Conservation (phyloP, 805 yeast species). For the Teunomyces atbi region DNA sequence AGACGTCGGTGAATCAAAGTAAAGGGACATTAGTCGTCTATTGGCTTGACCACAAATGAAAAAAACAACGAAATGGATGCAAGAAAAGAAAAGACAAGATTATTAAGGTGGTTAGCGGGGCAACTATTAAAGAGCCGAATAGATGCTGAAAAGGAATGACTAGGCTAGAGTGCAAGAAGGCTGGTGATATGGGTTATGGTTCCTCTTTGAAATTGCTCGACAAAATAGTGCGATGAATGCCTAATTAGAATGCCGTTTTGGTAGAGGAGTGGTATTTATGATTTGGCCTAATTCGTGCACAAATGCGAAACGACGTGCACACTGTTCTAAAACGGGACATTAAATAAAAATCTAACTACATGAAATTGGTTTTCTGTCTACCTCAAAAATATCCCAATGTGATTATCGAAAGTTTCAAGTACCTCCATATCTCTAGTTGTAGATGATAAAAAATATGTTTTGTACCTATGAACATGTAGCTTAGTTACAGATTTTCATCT, state of each 20-base stretch:
- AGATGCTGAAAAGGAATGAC: not conserved
- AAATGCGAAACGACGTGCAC: constrained; percentile 1
- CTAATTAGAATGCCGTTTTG: constrained; percentile 4
- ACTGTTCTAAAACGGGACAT: not conserved
- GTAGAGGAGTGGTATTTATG: constrained; percentile 3
- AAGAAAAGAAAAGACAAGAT: not conserved
- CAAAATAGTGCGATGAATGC: not conserved
- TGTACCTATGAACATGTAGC: no score
- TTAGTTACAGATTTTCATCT: no score
- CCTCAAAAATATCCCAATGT: not conserved
- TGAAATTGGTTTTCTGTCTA: not conserved
- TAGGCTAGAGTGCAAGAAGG: not conserved
- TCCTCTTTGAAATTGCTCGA: not conserved
- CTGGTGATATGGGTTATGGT: constrained; percentile 3
- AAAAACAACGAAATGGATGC: not conserved
- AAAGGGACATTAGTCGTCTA: constrained; percentile 5
- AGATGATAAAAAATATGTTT: no score
- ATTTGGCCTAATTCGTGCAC: constrained; percentile 3
- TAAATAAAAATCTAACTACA: not conserved
- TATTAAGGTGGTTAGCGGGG: not conserved
- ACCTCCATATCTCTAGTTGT: no score
- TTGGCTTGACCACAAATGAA: not conserved
- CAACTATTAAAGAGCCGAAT: not conserved
- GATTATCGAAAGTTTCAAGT: no score
- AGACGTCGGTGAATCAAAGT: constrained; percentile 9